A percentile compares a stretch with the other conserved stretches of the same genome.
Conservation (phyloP, 192 early-diverging fungal species). For the Helicostylum pulchrum region DNA sequence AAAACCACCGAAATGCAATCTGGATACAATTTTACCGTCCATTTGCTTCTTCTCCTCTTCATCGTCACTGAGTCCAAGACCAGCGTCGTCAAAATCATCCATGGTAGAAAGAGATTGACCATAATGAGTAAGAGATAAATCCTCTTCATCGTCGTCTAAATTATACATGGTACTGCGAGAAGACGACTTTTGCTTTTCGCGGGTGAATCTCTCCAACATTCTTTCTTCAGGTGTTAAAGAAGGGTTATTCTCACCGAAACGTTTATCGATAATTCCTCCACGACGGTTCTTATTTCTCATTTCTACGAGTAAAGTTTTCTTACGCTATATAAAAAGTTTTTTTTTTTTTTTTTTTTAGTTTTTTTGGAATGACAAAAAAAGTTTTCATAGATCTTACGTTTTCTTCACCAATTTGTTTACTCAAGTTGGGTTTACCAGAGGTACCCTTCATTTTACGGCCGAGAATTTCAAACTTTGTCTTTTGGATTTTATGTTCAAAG, state of each 20-base stretch:
- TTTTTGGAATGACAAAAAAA: not conserved
- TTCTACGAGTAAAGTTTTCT: conserved; percentile 80
- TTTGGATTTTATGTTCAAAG: conserved; percentile 84
- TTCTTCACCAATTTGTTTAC: conserved; percentile 81
- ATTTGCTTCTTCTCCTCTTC: conserved; percentile 62
- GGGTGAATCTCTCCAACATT: conserved; percentile 91
- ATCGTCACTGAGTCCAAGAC: conserved; percentile 52
- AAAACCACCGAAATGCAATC: conserved; percentile 89
- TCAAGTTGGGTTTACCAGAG: conserved; percentile 74
- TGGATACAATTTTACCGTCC: conserved; percentile 64
- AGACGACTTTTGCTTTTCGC: conserved; percentile 64
- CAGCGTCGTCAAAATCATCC: conserved; percentile 78
- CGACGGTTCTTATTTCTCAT: conserved; percentile 63
- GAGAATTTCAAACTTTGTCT: conserved; percentile 79
- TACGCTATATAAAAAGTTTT: conserved; percentile 51
- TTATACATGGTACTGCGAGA: conserved; percentile 63
- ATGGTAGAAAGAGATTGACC: conserved; percentile 86
- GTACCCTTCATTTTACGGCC: conserved; percentile 80
- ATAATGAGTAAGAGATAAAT: conserved; percentile 82
- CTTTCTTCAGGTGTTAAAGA: conserved; percentile 91
- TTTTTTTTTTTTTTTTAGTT: conserved; percentile 3
- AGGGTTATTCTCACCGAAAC: conserved; percentile 92
- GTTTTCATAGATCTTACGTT: conserved; percentile 42
- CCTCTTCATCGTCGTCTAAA: conserved; percentile 69
- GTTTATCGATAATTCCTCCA: conserved; percentile 82